A percentile compares a stretch with the other conserved stretches of the same genome.
Conservation (phyloP, 495 filamentous ascomycete genomes). For the Aspergillus ellipticus region DNA sequence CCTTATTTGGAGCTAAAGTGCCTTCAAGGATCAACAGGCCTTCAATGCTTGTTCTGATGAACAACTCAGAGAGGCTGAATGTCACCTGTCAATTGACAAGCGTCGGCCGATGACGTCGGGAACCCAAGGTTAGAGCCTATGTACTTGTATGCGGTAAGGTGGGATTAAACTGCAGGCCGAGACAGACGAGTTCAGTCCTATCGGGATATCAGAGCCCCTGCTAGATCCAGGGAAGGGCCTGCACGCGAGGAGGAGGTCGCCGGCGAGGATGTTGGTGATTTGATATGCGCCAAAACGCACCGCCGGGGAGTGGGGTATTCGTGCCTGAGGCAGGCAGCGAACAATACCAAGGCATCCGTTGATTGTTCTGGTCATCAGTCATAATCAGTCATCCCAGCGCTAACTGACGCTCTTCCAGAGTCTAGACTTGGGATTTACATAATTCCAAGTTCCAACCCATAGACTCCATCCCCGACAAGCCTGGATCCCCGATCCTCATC, state of each 20-base stretch:
- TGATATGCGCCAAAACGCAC: neutral
- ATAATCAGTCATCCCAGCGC: neutral
- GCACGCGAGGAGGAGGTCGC: neutral
- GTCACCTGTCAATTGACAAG: neutral
- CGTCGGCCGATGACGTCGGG: neutral
- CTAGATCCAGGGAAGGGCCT: neutral
- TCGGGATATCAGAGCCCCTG: neutral
- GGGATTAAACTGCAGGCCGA: neutral
- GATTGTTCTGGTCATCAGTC: slow-evolving; percentile 11
- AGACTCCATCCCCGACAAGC: neutral
- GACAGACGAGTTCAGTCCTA: neutral
- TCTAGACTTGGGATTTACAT: neutral
- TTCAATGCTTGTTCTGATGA: neutral
- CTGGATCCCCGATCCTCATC: neutral
- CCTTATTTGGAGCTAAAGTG: neutral
- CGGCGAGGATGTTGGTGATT: slow-evolving; percentile 1
- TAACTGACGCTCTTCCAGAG: neutral
- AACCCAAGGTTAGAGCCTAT: neutral
- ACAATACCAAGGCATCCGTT: slow-evolving; percentile 19
- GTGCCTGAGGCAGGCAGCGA: slow-evolving; percentile 21
- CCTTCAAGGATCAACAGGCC: neutral
- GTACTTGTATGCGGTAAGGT: neutral
- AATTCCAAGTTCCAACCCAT: neutral
- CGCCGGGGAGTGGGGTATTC: slow-evolving; percentile 17
- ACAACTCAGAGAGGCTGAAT: neutral